phyloP scores from a whole-genome alignment of 371 early-diverging fungal genomes.

The Mortierella sp. region DNA sequence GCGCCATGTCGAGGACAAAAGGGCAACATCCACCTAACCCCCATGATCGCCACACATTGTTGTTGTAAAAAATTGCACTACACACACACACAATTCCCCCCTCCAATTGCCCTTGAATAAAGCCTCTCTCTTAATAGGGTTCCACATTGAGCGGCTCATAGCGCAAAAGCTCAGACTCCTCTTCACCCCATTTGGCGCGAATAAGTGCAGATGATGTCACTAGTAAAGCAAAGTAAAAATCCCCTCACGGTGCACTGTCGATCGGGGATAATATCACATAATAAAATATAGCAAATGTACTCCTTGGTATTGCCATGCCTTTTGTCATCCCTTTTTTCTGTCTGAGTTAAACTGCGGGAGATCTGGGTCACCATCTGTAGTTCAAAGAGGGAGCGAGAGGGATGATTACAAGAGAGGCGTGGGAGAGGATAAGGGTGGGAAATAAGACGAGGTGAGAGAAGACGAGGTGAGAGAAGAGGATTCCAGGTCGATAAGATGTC shows the following conservation, averaged over 20 bases:
- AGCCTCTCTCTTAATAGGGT: not conserved
- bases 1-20: not conserved
- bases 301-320: not conserved
- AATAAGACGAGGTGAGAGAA: not conserved
- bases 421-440: not conserved
- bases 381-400: not conserved
- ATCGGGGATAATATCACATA: not conserved
- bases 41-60: not conserved
- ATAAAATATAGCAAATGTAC: not conserved
- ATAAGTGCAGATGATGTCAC: constrained; percentile 18
- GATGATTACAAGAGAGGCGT: not conserved
- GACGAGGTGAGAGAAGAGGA: not conserved
- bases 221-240: not conserved
- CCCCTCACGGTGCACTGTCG: not conserved
- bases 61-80: not conserved
- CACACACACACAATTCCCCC: not conserved
- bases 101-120: not conserved
- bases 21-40: not conserved
- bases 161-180: not conserved
- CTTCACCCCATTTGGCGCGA: not conserved
- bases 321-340: not conserved
- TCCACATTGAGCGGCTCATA: not conserved
- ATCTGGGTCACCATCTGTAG: constrained; percentile 12
- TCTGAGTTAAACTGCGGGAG: not conserved
- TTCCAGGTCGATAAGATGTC: too few species aligned